These are phyloP conservation scores for Globisporangium echinulatum DNA, from an alignment of 352 stramenopile species.

Conservation along the genomic window DNA sequence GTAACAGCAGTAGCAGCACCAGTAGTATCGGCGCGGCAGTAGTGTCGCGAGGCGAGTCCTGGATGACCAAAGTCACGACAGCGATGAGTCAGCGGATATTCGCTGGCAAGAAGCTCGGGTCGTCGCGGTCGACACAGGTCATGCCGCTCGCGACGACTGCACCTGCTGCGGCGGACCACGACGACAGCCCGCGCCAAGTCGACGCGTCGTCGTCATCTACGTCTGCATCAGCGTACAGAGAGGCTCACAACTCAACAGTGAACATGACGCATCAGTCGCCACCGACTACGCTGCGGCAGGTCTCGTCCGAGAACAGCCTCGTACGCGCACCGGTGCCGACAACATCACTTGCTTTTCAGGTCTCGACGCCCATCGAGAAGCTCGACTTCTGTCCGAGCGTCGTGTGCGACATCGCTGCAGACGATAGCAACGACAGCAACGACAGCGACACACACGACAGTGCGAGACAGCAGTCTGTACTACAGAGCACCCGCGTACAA, in stretches of 20 bases:
- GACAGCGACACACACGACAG: neutral
- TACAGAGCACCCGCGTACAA: constrained; percentile 9
- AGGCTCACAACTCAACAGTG: neutral
- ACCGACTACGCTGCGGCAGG: constrained; percentile 13
- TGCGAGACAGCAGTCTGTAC: neutral
- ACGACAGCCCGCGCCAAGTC: no score
- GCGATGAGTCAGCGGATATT: constrained; percentile 66
- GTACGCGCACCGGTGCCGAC: neutral
- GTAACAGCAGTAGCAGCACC: constrained; percentile 11
- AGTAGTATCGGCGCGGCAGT: constrained; percentile 7
- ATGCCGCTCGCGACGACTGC: constrained; percentile 27
- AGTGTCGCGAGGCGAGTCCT: constrained; percentile 35
- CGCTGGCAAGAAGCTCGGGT: constrained; percentile 35
- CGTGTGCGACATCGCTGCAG: constrained; percentile 23
- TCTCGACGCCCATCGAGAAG: constrained; percentile 6
- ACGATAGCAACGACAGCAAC: constrained; percentile 9
- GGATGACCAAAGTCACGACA: constrained; percentile 56
- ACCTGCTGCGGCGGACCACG: no score
- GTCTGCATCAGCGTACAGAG: neutral
- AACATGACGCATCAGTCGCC: neutral
- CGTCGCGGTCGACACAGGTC: constrained; percentile 53
- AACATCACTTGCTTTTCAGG: neutral
- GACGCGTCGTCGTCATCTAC: no score
- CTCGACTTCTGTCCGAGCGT: constrained; percentile 24
- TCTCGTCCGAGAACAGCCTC: constrained; percentile 25